Conservation (phyloP, 371 early-diverging fungal species). For the Phascolomyces articulosus region DNA sequence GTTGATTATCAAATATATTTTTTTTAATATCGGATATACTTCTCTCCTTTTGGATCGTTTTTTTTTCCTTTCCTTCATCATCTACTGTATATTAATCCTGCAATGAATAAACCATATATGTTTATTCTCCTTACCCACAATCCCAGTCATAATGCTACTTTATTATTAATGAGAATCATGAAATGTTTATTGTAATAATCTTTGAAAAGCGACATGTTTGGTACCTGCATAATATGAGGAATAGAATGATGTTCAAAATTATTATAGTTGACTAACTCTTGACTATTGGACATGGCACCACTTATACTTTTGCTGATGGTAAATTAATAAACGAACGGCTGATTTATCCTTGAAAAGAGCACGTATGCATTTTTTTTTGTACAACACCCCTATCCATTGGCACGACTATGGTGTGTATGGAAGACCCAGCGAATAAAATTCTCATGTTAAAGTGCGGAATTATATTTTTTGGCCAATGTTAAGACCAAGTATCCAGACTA, state of each 20-base stretch:
- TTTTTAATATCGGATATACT: constrained; percentile 38
- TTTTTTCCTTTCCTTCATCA: neutral
- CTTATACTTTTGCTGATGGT: too few relatives aligned
- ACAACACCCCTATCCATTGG: too few relatives aligned
- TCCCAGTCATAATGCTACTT: constrained; percentile 10
- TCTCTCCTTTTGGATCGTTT: neutral
- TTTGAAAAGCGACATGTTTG: neutral
- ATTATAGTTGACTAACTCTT: constrained; percentile 30
- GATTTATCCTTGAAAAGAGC: too few relatives aligned
- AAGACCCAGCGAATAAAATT: too few relatives aligned
- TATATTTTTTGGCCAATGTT: too few relatives aligned
- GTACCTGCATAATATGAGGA: constrained; percentile 36
- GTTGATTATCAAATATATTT: neutral
- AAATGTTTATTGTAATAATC: neutral
- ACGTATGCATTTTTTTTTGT: too few relatives aligned
- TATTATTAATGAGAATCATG: neutral
- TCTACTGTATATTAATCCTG: too few relatives aligned
- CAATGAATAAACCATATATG: too few relatives aligned
- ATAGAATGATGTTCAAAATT: constrained; percentile 32
- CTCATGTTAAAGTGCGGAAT: too few relatives aligned
- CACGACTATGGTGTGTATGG: too few relatives aligned
- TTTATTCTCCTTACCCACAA: constrained; percentile 7
- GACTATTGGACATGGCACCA: neutral
- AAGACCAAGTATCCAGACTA: too few relatives aligned
- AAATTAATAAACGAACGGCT: too few relatives aligned